Evolutionary conservation across 768 basidiomycete genomes (phyloP).

Genomic region (Strobilomyces dryophilus): DNA sequence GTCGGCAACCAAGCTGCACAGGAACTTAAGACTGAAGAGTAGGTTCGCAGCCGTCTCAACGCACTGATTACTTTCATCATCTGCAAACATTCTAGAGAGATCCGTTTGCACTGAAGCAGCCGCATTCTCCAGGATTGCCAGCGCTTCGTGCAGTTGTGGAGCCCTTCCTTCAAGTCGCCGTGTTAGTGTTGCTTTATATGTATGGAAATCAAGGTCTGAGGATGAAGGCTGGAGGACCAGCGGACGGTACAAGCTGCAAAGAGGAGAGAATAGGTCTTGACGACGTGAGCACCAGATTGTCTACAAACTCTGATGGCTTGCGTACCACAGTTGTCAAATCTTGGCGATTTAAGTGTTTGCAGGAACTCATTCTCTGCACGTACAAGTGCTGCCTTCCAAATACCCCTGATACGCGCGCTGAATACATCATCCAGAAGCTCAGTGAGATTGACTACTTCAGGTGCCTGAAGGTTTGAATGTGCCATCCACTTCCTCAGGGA

Average conservation of each 20-base stretch:
- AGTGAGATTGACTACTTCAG: conserved; percentile 45
- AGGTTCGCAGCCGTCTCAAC: conserved; percentile 12
- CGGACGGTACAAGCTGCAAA: conserved; percentile 54
- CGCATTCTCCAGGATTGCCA: conserved; percentile 56
- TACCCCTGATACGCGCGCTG: conserved; percentile 46
- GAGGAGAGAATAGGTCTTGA: conserved; percentile 46
- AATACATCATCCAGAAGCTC: conserved; percentile 51
- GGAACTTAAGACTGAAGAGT: neutral
- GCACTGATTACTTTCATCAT: conserved; percentile 43
- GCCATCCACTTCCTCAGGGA: conserved; percentile 46
- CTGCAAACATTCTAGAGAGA: conserved; percentile 41
- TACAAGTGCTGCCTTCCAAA: conserved; percentile 54
- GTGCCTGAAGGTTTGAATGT: conserved; percentile 38
- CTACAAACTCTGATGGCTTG: neutral
- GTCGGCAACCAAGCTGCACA: conserved; percentile 35
- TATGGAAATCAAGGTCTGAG: conserved; percentile 47
- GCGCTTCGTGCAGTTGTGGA: conserved; percentile 51
- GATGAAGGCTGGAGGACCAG: conserved; percentile 45
- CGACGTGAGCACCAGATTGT: conserved; percentile 9
- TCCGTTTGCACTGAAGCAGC: conserved; percentile 59
- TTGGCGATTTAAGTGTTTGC: conserved; percentile 32
- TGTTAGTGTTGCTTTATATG: conserved; percentile 57
- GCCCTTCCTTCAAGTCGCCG: conserved; percentile 66
- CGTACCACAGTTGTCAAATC: conserved; percentile 18
- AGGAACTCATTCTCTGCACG: conserved; percentile 45